Percentiles rank a stretch among this genome's conserved stretches.
Conservation (phyloP, 148 eudicot genomes). For the Camellia japonica region DNA sequence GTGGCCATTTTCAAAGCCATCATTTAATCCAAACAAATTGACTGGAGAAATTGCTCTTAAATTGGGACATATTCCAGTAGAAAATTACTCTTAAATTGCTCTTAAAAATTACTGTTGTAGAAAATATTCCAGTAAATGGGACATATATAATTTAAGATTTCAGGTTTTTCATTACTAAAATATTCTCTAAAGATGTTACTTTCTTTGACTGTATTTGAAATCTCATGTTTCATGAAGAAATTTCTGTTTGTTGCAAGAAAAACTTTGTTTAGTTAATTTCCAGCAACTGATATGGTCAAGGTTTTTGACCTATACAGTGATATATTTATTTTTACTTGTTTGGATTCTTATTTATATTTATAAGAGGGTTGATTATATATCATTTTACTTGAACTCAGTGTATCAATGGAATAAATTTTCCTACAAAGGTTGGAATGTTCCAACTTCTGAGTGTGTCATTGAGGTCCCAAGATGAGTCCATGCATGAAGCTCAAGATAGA, state of each 20-base stretch:
- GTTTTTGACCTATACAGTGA: neutral
- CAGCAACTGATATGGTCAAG: neutral
- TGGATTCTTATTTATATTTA: neutral
- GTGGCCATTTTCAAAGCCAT: too few species aligned
- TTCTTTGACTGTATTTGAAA: neutral
- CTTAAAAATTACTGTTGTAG: too few species aligned
- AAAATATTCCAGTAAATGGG: too few species aligned
- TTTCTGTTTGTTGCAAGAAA: neutral
- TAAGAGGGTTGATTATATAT: neutral
- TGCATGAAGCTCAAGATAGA: neutral
- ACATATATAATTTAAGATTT: neutral
- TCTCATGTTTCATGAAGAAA: neutral
- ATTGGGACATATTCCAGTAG: too few species aligned
- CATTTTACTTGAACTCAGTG: neutral
- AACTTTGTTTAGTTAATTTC: neutral
- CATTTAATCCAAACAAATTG: too few species aligned
- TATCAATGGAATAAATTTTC: neutral
- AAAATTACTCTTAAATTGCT: too few species aligned
- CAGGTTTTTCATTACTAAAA: neutral
- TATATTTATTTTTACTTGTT: neutral
- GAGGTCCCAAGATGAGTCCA: neutral
- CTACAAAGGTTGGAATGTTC: neutral
- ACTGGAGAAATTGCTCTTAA: too few species aligned
- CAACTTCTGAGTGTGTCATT: neutral
- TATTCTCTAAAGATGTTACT: neutral